Conservation (phyloP, 2,329 filamentous ascomycete genomes). For the Neonectria sp. region DNA sequence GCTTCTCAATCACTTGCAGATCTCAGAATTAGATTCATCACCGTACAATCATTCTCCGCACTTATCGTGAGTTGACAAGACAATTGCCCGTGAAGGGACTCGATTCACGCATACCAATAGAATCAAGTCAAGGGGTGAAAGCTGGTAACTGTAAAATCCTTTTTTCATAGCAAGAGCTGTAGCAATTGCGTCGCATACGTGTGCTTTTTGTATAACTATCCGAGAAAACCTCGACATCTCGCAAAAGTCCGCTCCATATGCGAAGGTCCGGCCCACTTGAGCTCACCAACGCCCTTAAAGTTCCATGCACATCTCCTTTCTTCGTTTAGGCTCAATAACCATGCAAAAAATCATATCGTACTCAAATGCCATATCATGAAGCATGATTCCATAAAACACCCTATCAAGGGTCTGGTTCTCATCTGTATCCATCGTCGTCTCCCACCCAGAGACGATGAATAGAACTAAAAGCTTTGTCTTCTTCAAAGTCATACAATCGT, state of each 20-base stretch:
- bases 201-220: slow-evolving; percentile 47
- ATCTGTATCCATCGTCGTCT: slow-evolving; percentile 44
- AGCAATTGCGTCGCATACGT: slow-evolving; percentile 44
- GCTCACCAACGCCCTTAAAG: slow-evolving; percentile 49
- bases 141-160: slow-evolving; percentile 35
- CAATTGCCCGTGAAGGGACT: not conserved
- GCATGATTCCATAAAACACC: slow-evolving; percentile 50
- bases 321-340: slow-evolving; percentile 44
- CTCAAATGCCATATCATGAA: slow-evolving; percentile 50
- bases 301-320: slow-evolving; percentile 46
- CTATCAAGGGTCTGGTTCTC: slow-evolving; percentile 42
- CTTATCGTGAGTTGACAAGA: no score
- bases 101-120: not conserved
- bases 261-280: slow-evolving; percentile 49
- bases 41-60: not conserved
- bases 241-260: slow-evolving; percentile 45
- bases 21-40: not conserved
- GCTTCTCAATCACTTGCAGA: not conserved
- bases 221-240: slow-evolving; percentile 40
- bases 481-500: slow-evolving; percentile 62
- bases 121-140: slow-evolving; percentile 7
- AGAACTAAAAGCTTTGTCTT: slow-evolving; percentile 51
- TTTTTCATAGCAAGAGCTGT: slow-evolving; percentile 43
- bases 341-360: slow-evolving; percentile 46
- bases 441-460: slow-evolving; percentile 45